Base-by-base conservation (phyloP, 228 moss, liverwort and hornwort genomes). In the Sphagnum fallax region DNA sequence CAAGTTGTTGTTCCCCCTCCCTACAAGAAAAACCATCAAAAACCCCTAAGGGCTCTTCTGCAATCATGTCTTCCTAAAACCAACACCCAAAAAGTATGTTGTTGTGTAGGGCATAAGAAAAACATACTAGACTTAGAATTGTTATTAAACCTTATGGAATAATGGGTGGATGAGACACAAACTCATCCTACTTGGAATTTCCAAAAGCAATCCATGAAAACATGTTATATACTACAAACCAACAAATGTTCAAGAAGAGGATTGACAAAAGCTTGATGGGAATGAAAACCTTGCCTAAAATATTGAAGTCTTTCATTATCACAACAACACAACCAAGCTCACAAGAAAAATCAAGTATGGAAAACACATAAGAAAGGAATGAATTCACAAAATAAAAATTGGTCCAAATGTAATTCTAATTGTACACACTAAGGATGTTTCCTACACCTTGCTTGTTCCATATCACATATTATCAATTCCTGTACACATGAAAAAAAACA, bases 381-480 rank as follows among this genome's bases (percentile, higher is more conserved):
- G 67, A 53, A 73, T 85, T 75, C 74, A 90, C 90, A 86, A 88
- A 93, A 74, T 93, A 93, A 70, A 82, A 84, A 60, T 70, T 73
- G 47, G 92, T 90, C 90, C 92, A 93, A 6, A 83, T 67, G 65
- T 79, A 82, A 69, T 80, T 76, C 75, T 75, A 68, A 55, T 83
- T 90, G 72, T 88, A 90, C 69, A 93, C 70, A 72, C 90, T 93
- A 66, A 88, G 88, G 65, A 93, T 87, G 72, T 93, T 93, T 71
- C 93, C 90, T 90, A 82, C 86, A 82, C 16, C 0, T 18, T 72
- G 73, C 72, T 67, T 52, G 78, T 75, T 5, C 52, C 64, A 65
- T 63, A 57, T 10, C n/a, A 6, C 53, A 47, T 65, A 61, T 72
- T 6, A n/a, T 60, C 52, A 32, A 6, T 50, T 75, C 51, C 6